Base-by-base conservation (phyloP, 2,329 filamentous ascomycete genomes). In the Fusarium sacchari region DNA sequence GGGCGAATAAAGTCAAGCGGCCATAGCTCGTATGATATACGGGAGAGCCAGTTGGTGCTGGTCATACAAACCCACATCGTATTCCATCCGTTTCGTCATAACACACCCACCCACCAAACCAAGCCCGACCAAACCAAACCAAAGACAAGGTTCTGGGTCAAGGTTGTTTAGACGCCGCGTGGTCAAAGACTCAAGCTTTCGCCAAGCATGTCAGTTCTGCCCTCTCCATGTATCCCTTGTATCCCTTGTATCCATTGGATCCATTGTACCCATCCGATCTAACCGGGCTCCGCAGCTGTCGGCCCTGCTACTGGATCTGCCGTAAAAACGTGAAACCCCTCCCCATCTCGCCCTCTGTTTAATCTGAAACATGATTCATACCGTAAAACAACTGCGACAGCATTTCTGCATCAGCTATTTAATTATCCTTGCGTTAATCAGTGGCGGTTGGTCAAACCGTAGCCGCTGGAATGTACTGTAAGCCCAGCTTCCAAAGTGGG, bases 231-330 rank as follows among this genome's bases (percentile, higher is more conserved):
- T 24, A 24, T 43, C 15, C n/a, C 40, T n/a, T 28, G 32, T 32
- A 20, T 46, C 43, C 26, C 26, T 15, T 28, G 53, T 53, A 44
- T n/a, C n/a, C n/a, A n/a, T n/a, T n/a, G n/a, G n/a, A n/a, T n/a
- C n/a, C n/a, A n/a, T n/a, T n/a, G n/a, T n/a, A n/a, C n/a, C 69
- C 69, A 70, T 58, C 69, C 69, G 69, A 70, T 72, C 69, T 72
- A 73, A 40, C 69, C 69, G 64, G 49, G 26, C 24, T 30, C 39
- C 40, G 5, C 28, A 34, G 20, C 40, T 28, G 20, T n/a, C n/a
- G 22, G 20, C 53, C 36, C 26, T 46, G 12, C 20, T 28, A 67
- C 63, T 67, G 62, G 64, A 22, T 37, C 36, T 30, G 5, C 24
- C 62, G 64, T 63, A 61, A 67, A 53, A 61, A 36, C 11, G 40